These are phyloP conservation scores for Trypanosoma avium DNA, from an alignment of 208 protist genomes.

Conservation along the genomic window DNA sequence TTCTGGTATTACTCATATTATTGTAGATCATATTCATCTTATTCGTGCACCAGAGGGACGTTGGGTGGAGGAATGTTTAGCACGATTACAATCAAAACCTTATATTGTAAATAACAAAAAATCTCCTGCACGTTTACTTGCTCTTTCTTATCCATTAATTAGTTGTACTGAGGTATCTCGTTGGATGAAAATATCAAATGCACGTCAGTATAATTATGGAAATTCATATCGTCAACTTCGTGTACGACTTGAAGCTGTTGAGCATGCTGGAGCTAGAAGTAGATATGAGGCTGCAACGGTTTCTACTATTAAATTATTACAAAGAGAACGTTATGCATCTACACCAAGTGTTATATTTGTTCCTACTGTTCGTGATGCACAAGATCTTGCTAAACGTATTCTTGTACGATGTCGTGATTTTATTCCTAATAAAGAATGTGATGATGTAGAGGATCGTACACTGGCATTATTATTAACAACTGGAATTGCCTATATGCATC, in stretches of 20 bases:
- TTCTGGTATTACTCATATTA: slow-evolving; percentile 68
- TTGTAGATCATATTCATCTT: slow-evolving; percentile 83
- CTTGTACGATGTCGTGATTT: slow-evolving; percentile 73
- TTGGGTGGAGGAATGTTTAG: slow-evolving; percentile 82
- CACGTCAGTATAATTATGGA: slow-evolving; percentile 80
- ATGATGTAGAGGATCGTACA: slow-evolving; percentile 46
- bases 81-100: slow-evolving; percentile 63
- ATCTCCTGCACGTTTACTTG: slow-evolving; percentile 67
- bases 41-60: slow-evolving; percentile 74
- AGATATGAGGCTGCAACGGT: slow-evolving; percentile 70
- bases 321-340: slow-evolving; percentile 48
- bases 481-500: slow-evolving; percentile 79
- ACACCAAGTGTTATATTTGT: slow-evolving; percentile 73
- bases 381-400: slow-evolving; percentile 67
- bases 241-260: slow-evolving; percentile 60
- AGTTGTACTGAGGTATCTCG: slow-evolving; percentile 78
- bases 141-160: slow-evolving; percentile 86
- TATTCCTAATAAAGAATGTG: slow-evolving; percentile 33
- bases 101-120: slow-evolving; percentile 53
- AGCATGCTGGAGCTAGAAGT: slow-evolving; percentile 42
- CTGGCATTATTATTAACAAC: slow-evolving; percentile 61
- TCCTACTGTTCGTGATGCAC: slow-evolving; percentile 52
- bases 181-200: slow-evolving; percentile 68
- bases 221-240: slow-evolving; percentile 68
- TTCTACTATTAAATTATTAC: slow-evolving; percentile 54